phyloP scores from a whole-genome alignment of 345 rosid species.

The Nasturtium officinale region DNA sequence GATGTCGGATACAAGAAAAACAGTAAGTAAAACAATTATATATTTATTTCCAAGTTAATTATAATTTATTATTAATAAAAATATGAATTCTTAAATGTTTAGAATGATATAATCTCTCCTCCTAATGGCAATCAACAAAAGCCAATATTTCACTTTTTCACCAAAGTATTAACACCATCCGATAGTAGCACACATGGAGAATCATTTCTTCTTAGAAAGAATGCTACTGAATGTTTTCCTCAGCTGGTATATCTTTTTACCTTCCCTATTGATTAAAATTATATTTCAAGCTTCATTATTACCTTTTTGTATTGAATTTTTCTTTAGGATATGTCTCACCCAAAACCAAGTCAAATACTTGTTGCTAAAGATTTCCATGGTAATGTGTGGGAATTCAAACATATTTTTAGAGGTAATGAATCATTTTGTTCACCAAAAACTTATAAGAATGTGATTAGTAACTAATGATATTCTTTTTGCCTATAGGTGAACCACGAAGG shows the following conservation, averaged over 20 bases:
- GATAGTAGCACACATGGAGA: conserved; percentile 46
- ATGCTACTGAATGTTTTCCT: conserved; percentile 64
- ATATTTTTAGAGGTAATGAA: conserved; percentile 57
- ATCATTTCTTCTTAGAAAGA: conserved; percentile 53
- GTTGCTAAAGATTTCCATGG: conserved; percentile 63
- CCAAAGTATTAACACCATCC: not conserved
- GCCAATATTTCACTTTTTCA: not conserved
- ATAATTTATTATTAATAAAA: not conserved
- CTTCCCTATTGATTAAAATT: not conserved
- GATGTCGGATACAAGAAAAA: conserved; percentile 49
- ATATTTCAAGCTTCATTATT: not conserved
- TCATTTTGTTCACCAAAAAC: no score
- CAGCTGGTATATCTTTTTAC: conserved; percentile 50
- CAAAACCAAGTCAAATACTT: conserved; percentile 39
- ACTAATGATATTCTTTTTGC: no score
- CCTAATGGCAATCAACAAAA: not conserved
- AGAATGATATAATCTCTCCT: no score
- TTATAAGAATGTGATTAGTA: no score
- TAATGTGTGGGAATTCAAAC: conserved; percentile 54
- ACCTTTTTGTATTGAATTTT: not conserved
- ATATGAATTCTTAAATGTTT: not conserved
- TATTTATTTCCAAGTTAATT: not conserved
- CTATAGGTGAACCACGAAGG: not conserved
- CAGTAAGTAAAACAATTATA: conserved; percentile 54
- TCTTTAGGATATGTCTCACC: conserved; percentile 55